A percentile compares a stretch with the other conserved stretches of the same genome.
phyloP scores from a whole-genome alignment of 2,329 filamentous ascomycete species.

The Celoporthe dispersa region DNA sequence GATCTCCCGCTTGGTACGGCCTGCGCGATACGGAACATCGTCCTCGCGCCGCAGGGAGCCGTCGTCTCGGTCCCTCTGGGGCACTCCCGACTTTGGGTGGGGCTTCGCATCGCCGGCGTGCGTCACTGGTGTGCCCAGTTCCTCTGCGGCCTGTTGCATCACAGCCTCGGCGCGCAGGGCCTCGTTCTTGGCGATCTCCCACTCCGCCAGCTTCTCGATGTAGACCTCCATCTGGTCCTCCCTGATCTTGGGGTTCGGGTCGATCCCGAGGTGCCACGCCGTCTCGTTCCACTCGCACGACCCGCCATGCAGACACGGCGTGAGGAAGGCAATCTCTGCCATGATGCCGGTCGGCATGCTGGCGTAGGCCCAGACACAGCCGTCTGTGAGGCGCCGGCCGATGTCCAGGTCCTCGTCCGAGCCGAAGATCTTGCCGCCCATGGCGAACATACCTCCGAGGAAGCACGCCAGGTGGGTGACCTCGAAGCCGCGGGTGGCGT shows the following conservation, averaged over 20 bases:
- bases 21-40: background rate
- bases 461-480: conserved; percentile 70
- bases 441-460: conserved; percentile 70
- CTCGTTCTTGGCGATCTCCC: conserved; percentile 42
- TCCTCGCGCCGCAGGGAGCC: conserved; percentile 10
- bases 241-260: conserved; percentile 50
- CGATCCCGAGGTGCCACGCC: conserved; percentile 50
- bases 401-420: conserved; percentile 64
- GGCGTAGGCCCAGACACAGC: conserved; percentile 72
- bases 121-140: conserved; percentile 12
- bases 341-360: conserved; percentile 65
- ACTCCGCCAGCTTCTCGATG: conserved; percentile 42
- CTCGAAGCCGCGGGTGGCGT: conserved; percentile 55
- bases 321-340: conserved; percentile 58
- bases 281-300: conserved; percentile 60
- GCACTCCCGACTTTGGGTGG: background rate
- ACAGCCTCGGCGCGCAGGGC: conserved; percentile 23
- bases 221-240: conserved; percentile 50
- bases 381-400: conserved; percentile 66
- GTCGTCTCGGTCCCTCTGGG: conserved; percentile 11
- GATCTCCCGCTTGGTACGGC: conserved; percentile 11
- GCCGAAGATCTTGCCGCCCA: conserved; percentile 67
- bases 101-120: background rate
- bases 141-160: conserved; percentile 33
- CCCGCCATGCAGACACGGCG: conserved; percentile 52